Base-by-base conservation (phyloP, 352 stramenopile genomes). In the Globisporangium viniferum region DNA sequence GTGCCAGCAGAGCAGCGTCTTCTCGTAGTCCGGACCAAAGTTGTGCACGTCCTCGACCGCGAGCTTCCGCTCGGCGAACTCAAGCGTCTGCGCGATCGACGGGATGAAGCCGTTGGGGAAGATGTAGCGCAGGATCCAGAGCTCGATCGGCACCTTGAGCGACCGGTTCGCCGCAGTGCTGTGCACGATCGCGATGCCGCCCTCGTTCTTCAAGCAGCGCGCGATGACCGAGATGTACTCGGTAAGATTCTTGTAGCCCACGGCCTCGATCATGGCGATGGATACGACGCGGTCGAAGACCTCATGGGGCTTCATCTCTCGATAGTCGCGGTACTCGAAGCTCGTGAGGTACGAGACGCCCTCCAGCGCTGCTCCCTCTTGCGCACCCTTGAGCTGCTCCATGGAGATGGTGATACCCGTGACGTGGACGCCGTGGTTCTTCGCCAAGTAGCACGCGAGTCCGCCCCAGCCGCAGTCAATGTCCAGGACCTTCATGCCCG, bases 361-460 rank as follows among this genome's bases (percentile, higher is more conserved):
- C 46, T 92, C 79, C 15, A 75, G 77, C 49, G 78, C 70, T 35
- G 87, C 86, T 75, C 86, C 88, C 62, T 91, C 75, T 27, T 80
- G 82, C 0, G 86, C 88, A 7, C 88, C 86, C 78, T 91, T 93
- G 59, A 94, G 81, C 72, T 96, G 88, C 71, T 96, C 89, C 68
- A 89, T 92, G 44, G 86, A 94, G 67, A 96, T 93, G 53, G 89
- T 95, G 73, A 96, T 96, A 44, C 88, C 89, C n/a, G 84, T 93
- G 27, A 95, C 88, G 71, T 91, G 84, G 49, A 92, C 86, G 55
- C 81, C 79, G 69, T 94, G 91, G 65, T 93, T 75, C 73, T 92
- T 92, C 68, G 89, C 89, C 4, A 94, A 74, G 73, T 92, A 93
- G 74, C 88, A 94, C 70, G 72, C 88, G 46, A 96, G 83, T n/a